Percentiles rank a stretch among this genome's conserved stretches.
phyloP scores from a whole-genome alignment of 805 yeast genomes.

The Teunomyces pallodes region DNA sequence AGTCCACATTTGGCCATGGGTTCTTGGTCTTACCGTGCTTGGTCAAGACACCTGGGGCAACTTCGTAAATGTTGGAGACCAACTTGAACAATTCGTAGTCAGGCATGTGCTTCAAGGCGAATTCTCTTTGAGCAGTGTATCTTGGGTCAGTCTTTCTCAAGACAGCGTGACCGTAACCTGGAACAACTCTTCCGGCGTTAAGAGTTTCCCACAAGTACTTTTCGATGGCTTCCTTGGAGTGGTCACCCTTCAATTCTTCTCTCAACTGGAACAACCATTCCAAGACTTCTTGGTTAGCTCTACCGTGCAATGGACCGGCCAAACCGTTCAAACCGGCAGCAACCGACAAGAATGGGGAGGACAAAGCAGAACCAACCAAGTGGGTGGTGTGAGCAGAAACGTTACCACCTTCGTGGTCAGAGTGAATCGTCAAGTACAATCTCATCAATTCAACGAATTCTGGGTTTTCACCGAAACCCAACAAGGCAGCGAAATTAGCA shows the following conservation, averaged over 20 bases:
- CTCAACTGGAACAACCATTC: conserved; percentile 68
- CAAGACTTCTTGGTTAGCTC: conserved; percentile 83
- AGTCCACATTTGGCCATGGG: conserved; percentile 84
- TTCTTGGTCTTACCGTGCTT: conserved; percentile 83
- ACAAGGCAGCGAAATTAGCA: conserved; percentile 62
- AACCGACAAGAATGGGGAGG: conserved; percentile 72
- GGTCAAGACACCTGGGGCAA: conserved; percentile 73
- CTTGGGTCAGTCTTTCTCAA: conserved; percentile 82
- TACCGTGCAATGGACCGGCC: conserved; percentile 85
- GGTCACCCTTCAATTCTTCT: conserved; percentile 61
- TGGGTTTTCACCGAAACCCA: conserved; percentile 56
- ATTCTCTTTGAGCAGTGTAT: conserved; percentile 69
- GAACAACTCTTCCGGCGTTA: conserved; percentile 74
- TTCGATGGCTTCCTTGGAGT: conserved; percentile 53
- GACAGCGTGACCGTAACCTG: conserved; percentile 89
- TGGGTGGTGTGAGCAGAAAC: conserved; percentile 82
- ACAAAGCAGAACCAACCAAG: conserved; percentile 76
- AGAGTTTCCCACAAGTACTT: conserved; percentile 69
- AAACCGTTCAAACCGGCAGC: conserved; percentile 80
- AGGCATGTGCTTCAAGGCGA: conserved; percentile 60
- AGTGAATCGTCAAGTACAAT: conserved; percentile 70
- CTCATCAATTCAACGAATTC: conserved; percentile 72
- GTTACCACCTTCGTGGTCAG: conserved; percentile 84
- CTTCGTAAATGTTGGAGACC: conserved; percentile 61
- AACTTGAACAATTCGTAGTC: conserved; percentile 64